These are phyloP conservation scores for Zygosaccharomyces pseudobailii DNA, from an alignment of 1,139 yeast genomes.

Conservation along the genomic window DNA sequence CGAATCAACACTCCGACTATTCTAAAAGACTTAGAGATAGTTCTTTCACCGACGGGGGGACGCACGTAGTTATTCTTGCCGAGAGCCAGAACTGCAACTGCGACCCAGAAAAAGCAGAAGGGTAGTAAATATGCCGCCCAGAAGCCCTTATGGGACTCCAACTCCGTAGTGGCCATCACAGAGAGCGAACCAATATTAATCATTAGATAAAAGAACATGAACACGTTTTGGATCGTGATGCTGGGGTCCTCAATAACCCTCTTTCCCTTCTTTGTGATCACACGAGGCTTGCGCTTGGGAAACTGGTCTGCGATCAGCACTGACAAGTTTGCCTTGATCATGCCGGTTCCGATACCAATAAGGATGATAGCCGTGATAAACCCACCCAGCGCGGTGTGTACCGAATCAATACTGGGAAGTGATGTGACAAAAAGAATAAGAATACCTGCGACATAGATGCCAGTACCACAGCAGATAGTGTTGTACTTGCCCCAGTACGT, in stretches of 20 bases:
- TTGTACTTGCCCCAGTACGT: conserved; percentile 67
- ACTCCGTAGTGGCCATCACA: conserved; percentile 64
- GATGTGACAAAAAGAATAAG: conserved; percentile 67
- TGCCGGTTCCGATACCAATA: conserved; percentile 77
- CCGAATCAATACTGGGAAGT: conserved; percentile 54
- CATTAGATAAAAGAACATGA: conserved; percentile 72
- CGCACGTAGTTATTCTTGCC: conserved; percentile 58
- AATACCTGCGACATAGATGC: conserved; percentile 58
- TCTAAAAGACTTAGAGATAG: conserved; percentile 52
- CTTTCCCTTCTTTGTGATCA: conserved; percentile 58
- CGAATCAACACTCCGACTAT: conserved; percentile 44
- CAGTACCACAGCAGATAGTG: conserved; percentile 59
- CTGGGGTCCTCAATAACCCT: conserved; percentile 67
- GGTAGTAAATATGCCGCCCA: conserved; percentile 76
- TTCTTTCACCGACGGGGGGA: conserved; percentile 60
- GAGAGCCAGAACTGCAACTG: conserved; percentile 48
- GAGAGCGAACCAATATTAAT: conserved; percentile 78
- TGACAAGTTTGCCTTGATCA: conserved; percentile 73
- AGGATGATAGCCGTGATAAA: conserved; percentile 53
- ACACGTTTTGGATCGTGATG: conserved; percentile 67
- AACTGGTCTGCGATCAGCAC: conserved; percentile 79
- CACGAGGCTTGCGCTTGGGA: conserved; percentile 51
- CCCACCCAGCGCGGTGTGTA: conserved; percentile 38
- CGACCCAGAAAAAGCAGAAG: conserved; percentile 61
- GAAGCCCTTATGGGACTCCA: conserved; percentile 49